phyloP scores from a whole-genome alignment of 2,329 filamentous ascomycete species.

The Sporothrix phasma region DNA sequence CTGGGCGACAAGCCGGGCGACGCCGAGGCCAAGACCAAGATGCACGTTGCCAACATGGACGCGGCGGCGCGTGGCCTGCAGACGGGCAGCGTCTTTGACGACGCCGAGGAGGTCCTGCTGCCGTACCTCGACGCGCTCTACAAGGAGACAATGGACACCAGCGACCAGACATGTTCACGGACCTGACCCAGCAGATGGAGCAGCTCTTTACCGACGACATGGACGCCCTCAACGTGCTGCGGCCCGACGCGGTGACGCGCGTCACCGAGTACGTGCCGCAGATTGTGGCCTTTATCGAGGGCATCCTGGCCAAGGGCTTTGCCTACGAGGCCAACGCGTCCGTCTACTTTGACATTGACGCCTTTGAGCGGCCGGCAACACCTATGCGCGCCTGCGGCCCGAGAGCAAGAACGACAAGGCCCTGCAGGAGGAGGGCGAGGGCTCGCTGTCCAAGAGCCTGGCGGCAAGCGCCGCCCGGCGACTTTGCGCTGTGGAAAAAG shows the following conservation, averaged over 20 bases:
- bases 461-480: slow-evolving; percentile 52
- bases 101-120: slow-evolving; percentile 51
- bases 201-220: slow-evolving; percentile 60
- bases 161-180: slow-evolving; percentile 57
- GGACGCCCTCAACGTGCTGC: slow-evolving; percentile 53
- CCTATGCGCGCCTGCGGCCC: slow-evolving; percentile 59
- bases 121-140: slow-evolving; percentile 53
- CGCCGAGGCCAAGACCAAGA: slow-evolving; percentile 22
- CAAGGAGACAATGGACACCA: slow-evolving; percentile 45
- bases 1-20: slow-evolving; percentile 21
- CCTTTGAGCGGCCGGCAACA: slow-evolving; percentile 55
- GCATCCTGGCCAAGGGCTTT: slow-evolving; percentile 56
- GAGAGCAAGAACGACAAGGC: slow-evolving; percentile 57
- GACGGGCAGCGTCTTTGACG: slow-evolving; percentile 39
- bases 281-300: slow-evolving; percentile 51
- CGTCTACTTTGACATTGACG: slow-evolving; percentile 63
- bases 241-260: slow-evolving; percentile 53
- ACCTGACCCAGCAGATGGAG: slow-evolving; percentile 55
- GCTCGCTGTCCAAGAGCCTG: slow-evolving; percentile 47
- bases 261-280: slow-evolving; percentile 60
- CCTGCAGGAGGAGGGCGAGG: slow-evolving; percentile 58
- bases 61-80: slow-evolving; percentile 20
- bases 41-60: slow-evolving; percentile 22
- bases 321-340: slow-evolving; percentile 55
- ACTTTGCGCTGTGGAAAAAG: slow-evolving; percentile 60